Base-by-base conservation (phyloP, 163 green algal species). In the Chlorella variabilis region DNA sequence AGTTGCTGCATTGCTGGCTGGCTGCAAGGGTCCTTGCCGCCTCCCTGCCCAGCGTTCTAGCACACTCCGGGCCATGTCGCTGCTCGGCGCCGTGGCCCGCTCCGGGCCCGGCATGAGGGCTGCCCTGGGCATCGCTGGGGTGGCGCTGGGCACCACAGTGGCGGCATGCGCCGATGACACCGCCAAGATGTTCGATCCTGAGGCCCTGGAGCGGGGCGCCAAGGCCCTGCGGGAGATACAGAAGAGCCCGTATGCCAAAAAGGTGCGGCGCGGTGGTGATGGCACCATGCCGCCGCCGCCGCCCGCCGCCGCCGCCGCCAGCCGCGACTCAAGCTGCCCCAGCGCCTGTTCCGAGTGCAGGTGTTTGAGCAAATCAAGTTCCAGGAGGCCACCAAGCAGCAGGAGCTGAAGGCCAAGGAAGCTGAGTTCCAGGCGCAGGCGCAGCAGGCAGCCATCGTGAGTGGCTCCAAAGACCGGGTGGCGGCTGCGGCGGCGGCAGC, bases 191-290 rank as follows among this genome's bases (percentile, higher is more conserved):
- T 99, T 99, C 77, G 97, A 99, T 87, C 97, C 97, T 18, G 97
- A 99, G 82, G 96, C 95, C 21, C 87, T 98, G 27, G 97, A 99
- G 85, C 86, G 97, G 15, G 97, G 95, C 41, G 97, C 97, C 3
- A 98, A 98, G 86, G 97, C 96, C 21, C 84, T 99, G 33, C 82
- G 96, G 4, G 97, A 99, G 80, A 99, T 99, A 73, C 97, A 99
- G 76, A 85, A 87, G 62, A 98, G 93, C 0, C 89, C 95, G 0
- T 93, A 97, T 69, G 96, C 96, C 0, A 99, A 99, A 85, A 91
- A 97, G 91, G 96, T 96, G 56, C 15, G 78, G 33, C 21, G 34
- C 39, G 13, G 13, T 71, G 34, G 69, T 54, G 51, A 20, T 3
- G 20, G 51, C 23, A 56, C n/a, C 34, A 49, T 49, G 71, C 25